phyloP scores from a whole-genome alignment of 179 eudicot genomes.

The Dionaea muscipula region DNA sequence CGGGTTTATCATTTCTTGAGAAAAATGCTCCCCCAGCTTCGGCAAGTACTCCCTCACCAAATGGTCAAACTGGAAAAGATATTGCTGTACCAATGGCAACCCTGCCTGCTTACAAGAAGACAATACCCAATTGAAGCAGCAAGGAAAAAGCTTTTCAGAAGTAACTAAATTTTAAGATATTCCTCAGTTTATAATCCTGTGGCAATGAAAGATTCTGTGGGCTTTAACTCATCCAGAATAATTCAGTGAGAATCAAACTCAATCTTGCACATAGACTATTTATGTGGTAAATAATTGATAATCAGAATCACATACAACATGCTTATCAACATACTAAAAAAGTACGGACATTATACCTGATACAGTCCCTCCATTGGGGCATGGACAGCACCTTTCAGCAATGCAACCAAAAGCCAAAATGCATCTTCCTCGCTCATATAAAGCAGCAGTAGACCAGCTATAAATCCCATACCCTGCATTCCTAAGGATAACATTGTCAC shows the following conservation, averaged over 20 bases:
- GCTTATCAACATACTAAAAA: neutral
- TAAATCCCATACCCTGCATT: slow-evolving; percentile 94
- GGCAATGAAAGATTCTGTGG: no score
- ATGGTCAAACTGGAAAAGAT: slow-evolving; percentile 74
- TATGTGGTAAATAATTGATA: neutral
- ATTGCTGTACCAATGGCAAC: slow-evolving; percentile 92
- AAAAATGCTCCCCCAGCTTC: slow-evolving; percentile 90
- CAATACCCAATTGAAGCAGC: neutral
- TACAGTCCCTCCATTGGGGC: slow-evolving; percentile 96
- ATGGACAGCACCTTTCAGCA: slow-evolving; percentile 93
- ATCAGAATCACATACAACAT: neutral
- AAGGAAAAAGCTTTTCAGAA: neutral
- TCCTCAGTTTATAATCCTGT: no score
- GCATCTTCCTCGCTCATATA: slow-evolving; percentile 99
- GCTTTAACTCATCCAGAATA: no score
- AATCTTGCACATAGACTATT: neutral
- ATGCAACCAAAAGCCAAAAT: slow-evolving; percentile 91
- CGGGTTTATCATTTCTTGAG: slow-evolving; percentile 76
- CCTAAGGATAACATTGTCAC: neutral
- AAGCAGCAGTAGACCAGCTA: slow-evolving; percentile 84
- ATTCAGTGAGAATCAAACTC: no score
- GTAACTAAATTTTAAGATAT: neutral
- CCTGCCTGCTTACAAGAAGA: slow-evolving; percentile 48
- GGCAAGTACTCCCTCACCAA: slow-evolving; percentile 69
- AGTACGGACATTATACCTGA: slow-evolving; percentile 35